A percentile compares a stretch with the other conserved stretches of the same genome.
phyloP scores from a whole-genome alignment of 495 filamentous ascomycete species.

The Neurospora intermedia region DNA sequence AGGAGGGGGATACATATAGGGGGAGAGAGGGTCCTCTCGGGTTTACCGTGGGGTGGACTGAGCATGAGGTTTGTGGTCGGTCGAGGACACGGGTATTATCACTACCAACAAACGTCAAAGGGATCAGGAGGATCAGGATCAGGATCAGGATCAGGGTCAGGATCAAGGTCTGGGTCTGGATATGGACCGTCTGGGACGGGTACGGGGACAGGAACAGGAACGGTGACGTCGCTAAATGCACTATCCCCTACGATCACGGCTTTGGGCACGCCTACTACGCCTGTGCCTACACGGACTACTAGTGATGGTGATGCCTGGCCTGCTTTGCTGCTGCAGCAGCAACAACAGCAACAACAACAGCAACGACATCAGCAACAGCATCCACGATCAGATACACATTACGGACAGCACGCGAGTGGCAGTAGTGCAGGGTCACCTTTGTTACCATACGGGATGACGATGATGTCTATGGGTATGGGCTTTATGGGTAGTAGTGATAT shows the following conservation, averaged over 20 bases:
- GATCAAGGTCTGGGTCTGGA: background rate
- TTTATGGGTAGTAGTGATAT: background rate
- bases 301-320: background rate
- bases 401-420: background rate
- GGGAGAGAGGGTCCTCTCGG: slow-evolving; percentile 27
- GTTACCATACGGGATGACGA: background rate
- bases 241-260: background rate
- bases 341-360: background rate
- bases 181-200: background rate
- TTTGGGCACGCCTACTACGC: background rate
- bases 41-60: slow-evolving; percentile 54
- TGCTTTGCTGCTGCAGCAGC: background rate
- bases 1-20: no score
- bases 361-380: background rate
- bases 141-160: background rate
- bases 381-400: background rate
- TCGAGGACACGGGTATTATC: slow-evolving; percentile 30
- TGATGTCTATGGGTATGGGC: background rate
- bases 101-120: no score
- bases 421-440: background rate
- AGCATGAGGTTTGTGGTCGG: slow-evolving; percentile 45
- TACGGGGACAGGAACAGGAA: background rate
- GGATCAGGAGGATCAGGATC: background rate
- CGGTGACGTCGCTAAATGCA: background rate
- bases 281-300: background rate